These are phyloP conservation scores for Prunus yedoensis DNA, from an alignment of 331 rosid genomes.

Conservation along the genomic window DNA sequence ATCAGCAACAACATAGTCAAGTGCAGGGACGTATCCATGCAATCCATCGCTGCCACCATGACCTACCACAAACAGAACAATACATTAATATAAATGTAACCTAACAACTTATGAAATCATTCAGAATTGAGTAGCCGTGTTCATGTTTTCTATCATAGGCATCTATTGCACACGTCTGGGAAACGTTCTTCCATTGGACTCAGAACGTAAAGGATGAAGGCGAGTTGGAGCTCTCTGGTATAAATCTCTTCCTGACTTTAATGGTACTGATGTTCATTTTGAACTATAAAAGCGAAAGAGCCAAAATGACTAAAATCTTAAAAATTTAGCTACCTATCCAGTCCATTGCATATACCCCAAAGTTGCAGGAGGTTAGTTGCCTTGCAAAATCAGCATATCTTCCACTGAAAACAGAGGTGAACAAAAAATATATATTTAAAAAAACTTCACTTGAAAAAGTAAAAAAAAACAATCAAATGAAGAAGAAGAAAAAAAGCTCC, in stretches of 20 bases:
- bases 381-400: constrained; percentile 85
- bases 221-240: too few species aligned
- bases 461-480: not conserved
- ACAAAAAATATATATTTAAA: not conserved
- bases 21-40: constrained; percentile 98
- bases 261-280: not conserved
- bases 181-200: too few species aligned
- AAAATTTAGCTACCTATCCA: constrained; percentile 69
- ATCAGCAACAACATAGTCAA: constrained; percentile 95
- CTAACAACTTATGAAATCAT: not conserved
- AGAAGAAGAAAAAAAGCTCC: constrained; percentile 44
- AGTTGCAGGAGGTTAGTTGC: constrained; percentile 71
- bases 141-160: not conserved
- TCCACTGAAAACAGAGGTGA: constrained; percentile 65
- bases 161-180: too few species aligned
- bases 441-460: not conserved
- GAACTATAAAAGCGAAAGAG: constrained; percentile 2
- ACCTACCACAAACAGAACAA: constrained; percentile 43
- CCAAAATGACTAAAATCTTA: not conserved
- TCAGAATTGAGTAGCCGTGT: not conserved
- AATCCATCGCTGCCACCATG: constrained; percentile 99
- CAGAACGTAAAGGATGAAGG: too few species aligned
- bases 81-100: not conserved
- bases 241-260: not conserved
- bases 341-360: constrained; percentile 97